Conservation (phyloP, 2,329 filamentous ascomycete genomes). For the Colletotrichum gigasporum region DNA sequence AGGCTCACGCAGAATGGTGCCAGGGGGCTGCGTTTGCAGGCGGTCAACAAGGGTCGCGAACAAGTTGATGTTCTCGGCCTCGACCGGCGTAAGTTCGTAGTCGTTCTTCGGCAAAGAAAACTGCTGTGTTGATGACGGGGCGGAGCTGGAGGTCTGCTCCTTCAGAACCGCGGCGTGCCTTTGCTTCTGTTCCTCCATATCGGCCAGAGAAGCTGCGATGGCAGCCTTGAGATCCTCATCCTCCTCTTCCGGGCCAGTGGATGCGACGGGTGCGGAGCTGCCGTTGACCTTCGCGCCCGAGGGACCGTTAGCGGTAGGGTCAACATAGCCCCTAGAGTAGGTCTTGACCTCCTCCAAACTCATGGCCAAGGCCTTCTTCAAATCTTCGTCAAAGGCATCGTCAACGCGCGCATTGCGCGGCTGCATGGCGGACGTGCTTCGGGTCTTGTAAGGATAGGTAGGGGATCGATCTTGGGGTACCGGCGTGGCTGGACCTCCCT, state of each 20-base stretch:
- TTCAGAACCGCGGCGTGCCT: constrained; percentile 86
- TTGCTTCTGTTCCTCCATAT: constrained; percentile 99
- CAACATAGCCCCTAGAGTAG: constrained; percentile 77
- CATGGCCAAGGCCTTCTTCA: constrained; percentile 95
- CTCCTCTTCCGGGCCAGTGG: constrained; percentile 77
- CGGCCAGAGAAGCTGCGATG: constrained; percentile 91
- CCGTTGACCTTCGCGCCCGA: constrained; percentile 40
- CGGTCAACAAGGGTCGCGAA: constrained; percentile 95
- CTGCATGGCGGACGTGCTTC: constrained; percentile 78
- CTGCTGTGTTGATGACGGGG: constrained; percentile 57
- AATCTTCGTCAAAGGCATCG: constrained; percentile 91
- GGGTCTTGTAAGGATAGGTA: constrained; percentile 68
- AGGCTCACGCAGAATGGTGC: constrained; percentile 94
- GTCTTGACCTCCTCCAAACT: constrained; percentile 92
- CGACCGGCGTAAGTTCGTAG: constrained; percentile 91
- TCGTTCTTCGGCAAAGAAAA: constrained; percentile 82
- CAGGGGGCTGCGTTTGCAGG: constrained; percentile 92
- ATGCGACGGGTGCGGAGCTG: constrained; percentile 37
- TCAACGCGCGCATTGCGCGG: constrained; percentile 89
- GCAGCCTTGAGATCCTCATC: constrained; percentile 94
- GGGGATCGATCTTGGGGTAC: constrained; percentile 52
- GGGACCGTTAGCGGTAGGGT: constrained; percentile 57
- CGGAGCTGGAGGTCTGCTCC: constrained; percentile 72
- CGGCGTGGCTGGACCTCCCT: constrained; percentile 42
- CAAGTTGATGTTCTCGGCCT: constrained; percentile 97